These are phyloP conservation scores for Scheffersomyces quercinus DNA, from an alignment of 1,139 yeast genomes.

Conservation along the genomic window DNA sequence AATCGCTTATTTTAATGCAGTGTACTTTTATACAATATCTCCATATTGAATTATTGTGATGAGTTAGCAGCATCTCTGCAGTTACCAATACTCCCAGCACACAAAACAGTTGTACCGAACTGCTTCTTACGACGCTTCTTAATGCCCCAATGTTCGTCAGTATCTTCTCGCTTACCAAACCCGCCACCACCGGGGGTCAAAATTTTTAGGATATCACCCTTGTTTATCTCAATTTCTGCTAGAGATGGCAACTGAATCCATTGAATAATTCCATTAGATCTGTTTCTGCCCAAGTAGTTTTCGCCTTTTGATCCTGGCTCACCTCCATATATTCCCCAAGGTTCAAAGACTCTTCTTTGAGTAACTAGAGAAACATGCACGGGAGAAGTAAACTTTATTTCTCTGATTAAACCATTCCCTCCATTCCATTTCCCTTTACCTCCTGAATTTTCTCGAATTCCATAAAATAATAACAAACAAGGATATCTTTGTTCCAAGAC, in stretches of 20 bases:
- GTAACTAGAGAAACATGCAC: conserved; percentile 22
- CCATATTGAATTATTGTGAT: not conserved
- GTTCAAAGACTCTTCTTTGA: conserved; percentile 22
- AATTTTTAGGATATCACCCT: conserved; percentile 45
- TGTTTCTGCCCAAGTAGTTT: conserved; percentile 51
- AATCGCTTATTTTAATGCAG: not conserved
- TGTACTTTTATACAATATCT: not conserved
- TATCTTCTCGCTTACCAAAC: conserved; percentile 29
- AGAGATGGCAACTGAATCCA: conserved; percentile 23
- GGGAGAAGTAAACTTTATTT: conserved; percentile 18
- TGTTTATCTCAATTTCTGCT: conserved; percentile 21
- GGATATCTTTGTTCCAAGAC: conserved; percentile 40
- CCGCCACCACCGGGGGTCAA: conserved; percentile 61
- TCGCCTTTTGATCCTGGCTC: conserved; percentile 54
- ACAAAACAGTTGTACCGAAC: not conserved
- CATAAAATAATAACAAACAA: conserved; percentile 28
- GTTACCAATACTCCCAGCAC: not conserved
- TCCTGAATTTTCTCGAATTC: conserved; percentile 33
- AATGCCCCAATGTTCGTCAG: not conserved
- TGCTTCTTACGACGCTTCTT: not conserved
- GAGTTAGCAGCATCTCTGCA: not conserved
- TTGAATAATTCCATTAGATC: conserved; percentile 20
- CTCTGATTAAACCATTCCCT: conserved; percentile 28
- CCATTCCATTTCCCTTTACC: conserved; percentile 39
- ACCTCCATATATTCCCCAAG: conserved; percentile 25